phyloP scores from a whole-genome alignment of 306 rosid genomes.

The Begonia loranthoides region DNA sequence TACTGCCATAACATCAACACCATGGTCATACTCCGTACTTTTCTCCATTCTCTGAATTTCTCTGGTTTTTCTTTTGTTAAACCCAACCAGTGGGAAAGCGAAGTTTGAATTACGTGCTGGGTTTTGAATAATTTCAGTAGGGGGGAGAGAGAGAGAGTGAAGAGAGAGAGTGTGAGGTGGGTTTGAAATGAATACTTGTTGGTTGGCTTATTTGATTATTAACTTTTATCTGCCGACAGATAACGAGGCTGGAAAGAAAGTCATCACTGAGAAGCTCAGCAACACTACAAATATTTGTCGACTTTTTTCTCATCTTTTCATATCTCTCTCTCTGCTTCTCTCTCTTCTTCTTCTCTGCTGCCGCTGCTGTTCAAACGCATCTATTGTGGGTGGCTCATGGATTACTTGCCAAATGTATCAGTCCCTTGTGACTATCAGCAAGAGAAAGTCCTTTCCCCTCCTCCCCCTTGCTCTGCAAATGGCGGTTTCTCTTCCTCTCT shows the following conservation, averaged over 20 bases:
- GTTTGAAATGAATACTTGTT: slow-evolving; percentile 11
- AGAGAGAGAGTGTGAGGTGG: slow-evolving; percentile 29
- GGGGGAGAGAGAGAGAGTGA: background rate
- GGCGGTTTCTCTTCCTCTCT: slow-evolving; percentile 23
- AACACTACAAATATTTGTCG: slow-evolving; percentile 7
- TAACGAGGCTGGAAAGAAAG: slow-evolving; percentile 30
- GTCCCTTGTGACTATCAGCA: slow-evolving; percentile 15
- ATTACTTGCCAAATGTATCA: slow-evolving; percentile 33
- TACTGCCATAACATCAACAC: too few species aligned
- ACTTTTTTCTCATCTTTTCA: background rate
- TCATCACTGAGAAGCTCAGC: slow-evolving; percentile 13
- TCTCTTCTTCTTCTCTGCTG: slow-evolving; percentile 5
- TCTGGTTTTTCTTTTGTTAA: too few species aligned
- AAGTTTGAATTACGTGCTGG: too few species aligned
- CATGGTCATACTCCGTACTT: too few species aligned
- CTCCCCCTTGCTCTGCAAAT: slow-evolving; percentile 15
- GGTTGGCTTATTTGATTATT: slow-evolving; percentile 16
- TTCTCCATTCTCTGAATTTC: too few species aligned
- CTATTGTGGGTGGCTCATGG: slow-evolving; percentile 19
- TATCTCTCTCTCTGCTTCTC: slow-evolving; percentile 7
- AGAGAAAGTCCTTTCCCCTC: slow-evolving; percentile 29
- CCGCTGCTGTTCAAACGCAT: slow-evolving; percentile 2
- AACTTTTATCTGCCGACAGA: slow-evolving; percentile 68
- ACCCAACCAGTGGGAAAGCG: too few species aligned
- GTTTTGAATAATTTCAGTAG: too few species aligned